phyloP scores from a whole-genome alignment of 768 basidiomycete genomes.

The Pisolithus microcarpus region DNA sequence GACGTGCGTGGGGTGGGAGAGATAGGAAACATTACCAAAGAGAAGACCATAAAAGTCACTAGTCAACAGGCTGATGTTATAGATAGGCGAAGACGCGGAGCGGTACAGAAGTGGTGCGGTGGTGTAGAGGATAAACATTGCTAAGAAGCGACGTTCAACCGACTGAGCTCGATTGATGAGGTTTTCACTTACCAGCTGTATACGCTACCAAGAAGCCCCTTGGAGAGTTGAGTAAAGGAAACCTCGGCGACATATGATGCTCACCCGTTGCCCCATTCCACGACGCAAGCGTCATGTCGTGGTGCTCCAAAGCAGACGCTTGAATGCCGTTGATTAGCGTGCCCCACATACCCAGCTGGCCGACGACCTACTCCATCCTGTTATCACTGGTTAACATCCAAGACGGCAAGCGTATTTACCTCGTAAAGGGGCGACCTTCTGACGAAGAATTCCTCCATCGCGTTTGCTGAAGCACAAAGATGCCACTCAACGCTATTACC shows the following conservation, averaged over 20 bases:
- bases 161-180: not conserved
- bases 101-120: slow-evolving; percentile 82
- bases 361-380: slow-evolving; percentile 51
- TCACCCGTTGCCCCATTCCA: slow-evolving; percentile 71
- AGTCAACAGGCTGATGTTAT: slow-evolving; percentile 78
- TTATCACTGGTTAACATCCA: not conserved
- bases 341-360: slow-evolving; percentile 83
- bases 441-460: slow-evolving; percentile 85
- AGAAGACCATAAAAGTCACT: slow-evolving; percentile 85
- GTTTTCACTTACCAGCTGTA: slow-evolving; percentile 30
- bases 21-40: slow-evolving; percentile 39
- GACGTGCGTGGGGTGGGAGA: not conserved
- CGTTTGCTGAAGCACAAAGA: slow-evolving; percentile 50
- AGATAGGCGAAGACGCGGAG: slow-evolving; percentile 78
- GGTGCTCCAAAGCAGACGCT: slow-evolving; percentile 67
- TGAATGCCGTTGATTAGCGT: slow-evolving; percentile 74
- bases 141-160: slow-evolving; percentile 24
- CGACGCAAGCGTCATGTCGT: slow-evolving; percentile 51
- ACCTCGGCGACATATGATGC: slow-evolving; percentile 33
- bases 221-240: slow-evolving; percentile 11
- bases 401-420: slow-evolving; percentile 22
- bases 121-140: slow-evolving; percentile 82
- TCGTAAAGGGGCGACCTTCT: slow-evolving; percentile 75
- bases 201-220: slow-evolving; percentile 50
- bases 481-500: not conserved